phyloP scores from a whole-genome alignment of 139 green algal genomes.

The Chlorella ohadii region DNA sequence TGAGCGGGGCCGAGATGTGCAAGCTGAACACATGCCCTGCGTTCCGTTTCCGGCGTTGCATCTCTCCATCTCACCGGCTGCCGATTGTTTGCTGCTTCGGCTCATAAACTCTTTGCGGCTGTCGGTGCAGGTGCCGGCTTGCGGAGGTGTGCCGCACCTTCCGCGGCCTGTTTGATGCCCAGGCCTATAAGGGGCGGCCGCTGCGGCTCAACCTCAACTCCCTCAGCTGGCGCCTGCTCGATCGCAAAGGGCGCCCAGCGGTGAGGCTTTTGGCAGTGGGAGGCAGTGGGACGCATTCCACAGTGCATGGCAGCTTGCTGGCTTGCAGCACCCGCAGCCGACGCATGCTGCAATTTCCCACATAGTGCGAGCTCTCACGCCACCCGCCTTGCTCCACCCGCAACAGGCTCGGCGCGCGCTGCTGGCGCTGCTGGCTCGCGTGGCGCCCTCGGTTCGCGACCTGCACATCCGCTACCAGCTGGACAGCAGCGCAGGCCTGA shows the following conservation, averaged over 20 bases:
- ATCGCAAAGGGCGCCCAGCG: slow-evolving; percentile 8
- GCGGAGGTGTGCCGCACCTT: slow-evolving; percentile 23
- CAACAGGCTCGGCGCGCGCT: too few relatives aligned
- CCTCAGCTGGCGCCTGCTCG: neutral
- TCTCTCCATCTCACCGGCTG: too few relatives aligned
- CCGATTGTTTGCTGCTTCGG: too few relatives aligned
- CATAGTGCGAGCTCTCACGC: too few relatives aligned
- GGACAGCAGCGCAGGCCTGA: neutral
- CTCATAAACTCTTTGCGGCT: too few relatives aligned
- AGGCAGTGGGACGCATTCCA: too few relatives aligned
- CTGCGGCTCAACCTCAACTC: slow-evolving; percentile 20
- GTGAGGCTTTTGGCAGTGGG: neutral
- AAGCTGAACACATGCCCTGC: too few relatives aligned
- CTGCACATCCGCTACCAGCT: slow-evolving; percentile 1
- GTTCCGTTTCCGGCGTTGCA: too few relatives aligned
- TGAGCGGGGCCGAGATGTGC: neutral
- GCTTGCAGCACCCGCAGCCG: too few relatives aligned
- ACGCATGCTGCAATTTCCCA: too few relatives aligned
- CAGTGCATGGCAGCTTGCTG: too few relatives aligned
- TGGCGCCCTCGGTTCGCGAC: neutral
- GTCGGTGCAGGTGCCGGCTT: slow-evolving; percentile 23
- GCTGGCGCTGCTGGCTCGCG: neutral
- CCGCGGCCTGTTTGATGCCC: slow-evolving; percentile 1
- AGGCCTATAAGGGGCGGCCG: neutral
- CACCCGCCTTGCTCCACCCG: too few relatives aligned